Conservation (phyloP, 1,139 yeast species). For the Pichia sp. region DNA sequence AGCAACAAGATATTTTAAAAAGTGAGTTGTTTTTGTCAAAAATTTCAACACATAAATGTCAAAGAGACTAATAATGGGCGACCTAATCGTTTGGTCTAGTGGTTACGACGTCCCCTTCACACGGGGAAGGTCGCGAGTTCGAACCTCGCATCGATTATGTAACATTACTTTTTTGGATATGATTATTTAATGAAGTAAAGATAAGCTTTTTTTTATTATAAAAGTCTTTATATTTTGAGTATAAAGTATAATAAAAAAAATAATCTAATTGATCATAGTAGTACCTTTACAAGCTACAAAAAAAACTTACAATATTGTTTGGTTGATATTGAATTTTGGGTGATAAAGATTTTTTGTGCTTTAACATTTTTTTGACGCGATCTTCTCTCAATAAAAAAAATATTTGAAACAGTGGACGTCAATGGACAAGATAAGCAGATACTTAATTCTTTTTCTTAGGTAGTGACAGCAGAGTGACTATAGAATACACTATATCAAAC, state of each 20-base stretch:
- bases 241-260: no score
- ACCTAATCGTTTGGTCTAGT: constrained; percentile 32
- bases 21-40: no score
- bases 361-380: background rate
- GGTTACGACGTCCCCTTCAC: constrained; percentile 35
- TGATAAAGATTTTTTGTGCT: background rate
- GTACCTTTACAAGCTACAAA: no score
- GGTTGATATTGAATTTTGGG: no score
- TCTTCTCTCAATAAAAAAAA: background rate
- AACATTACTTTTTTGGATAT: background rate
- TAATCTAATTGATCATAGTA: no score
- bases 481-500: background rate
- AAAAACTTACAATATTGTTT: no score
- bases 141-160: constrained; percentile 34
- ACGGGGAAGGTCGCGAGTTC: constrained; percentile 37
- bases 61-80: background rate
- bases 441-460: background rate
- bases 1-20: no score
- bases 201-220: no score
- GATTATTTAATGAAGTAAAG: no score
- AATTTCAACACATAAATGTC: no score
- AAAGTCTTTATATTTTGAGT: no score
- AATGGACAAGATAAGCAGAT: background rate
- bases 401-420: background rate
- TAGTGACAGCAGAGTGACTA: no score